Conservation (phyloP, 148 eudicot genomes). For the Arctostaphylos glauca region DNA sequence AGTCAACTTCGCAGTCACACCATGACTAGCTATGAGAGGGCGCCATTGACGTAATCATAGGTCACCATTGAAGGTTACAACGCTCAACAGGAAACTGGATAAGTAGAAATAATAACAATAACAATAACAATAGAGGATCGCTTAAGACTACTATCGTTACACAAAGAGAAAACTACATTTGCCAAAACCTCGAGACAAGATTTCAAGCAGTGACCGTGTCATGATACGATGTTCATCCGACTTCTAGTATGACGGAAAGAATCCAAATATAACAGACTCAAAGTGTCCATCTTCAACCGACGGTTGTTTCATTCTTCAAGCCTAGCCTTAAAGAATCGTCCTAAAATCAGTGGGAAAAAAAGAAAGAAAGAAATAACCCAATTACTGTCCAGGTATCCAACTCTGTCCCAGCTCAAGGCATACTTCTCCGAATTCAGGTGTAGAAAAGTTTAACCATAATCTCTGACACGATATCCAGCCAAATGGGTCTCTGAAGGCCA, state of each 20-base stretch:
- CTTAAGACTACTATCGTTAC: background rate
- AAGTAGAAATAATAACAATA: background rate
- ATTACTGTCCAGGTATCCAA: background rate
- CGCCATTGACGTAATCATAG: background rate
- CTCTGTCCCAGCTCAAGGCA: background rate
- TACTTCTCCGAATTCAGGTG: background rate
- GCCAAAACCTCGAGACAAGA: background rate
- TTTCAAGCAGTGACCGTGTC: background rate
- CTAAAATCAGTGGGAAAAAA: slow-evolving; percentile 5
- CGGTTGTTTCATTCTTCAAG: background rate
- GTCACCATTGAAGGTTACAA: background rate
- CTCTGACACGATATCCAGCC: background rate
- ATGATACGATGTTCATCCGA: too few relatives aligned
- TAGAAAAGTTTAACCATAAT: background rate
- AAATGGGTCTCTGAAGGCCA: background rate
- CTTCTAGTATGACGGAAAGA: background rate
- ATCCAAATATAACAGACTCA: background rate
- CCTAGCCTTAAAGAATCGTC: slow-evolving; percentile 17
- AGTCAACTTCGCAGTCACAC: background rate
- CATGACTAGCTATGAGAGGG: background rate
- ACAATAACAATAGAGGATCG: background rate
- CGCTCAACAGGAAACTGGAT: background rate
- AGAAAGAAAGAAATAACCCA: background rate
- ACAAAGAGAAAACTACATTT: background rate
- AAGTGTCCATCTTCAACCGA: background rate